Conservation (phyloP, 2,329 filamentous ascomycete species). For the Leptographium flavum region DNA sequence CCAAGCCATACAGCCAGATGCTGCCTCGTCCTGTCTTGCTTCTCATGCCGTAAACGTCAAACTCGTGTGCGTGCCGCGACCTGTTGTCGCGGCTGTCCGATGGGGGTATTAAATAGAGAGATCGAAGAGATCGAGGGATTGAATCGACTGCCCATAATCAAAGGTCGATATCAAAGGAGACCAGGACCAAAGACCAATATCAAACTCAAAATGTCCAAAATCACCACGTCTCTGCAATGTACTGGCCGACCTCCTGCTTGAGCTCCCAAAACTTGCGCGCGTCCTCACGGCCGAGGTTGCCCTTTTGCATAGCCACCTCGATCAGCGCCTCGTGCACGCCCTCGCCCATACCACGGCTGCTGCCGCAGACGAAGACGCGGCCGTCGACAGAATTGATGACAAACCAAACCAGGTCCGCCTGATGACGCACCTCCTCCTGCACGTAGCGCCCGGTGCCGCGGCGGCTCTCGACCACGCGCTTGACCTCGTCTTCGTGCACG, state of each 20-base stretch:
- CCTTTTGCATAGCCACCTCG: conserved; percentile 86
- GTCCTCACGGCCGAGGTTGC: conserved; percentile 68
- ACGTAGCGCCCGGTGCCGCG: conserved; percentile 78
- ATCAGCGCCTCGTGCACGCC: conserved; percentile 80
- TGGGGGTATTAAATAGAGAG: too few species aligned
- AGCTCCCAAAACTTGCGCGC: conserved; percentile 78
- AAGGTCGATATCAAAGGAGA: too few species aligned
- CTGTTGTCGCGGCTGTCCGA: too few species aligned
- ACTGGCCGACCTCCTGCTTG: conserved; percentile 87
- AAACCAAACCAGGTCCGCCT: conserved; percentile 96
- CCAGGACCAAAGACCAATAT: too few species aligned
- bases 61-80: too few species aligned
- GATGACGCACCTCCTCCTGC: conserved; percentile 82
- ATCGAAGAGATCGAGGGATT: too few species aligned
- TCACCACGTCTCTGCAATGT: conserved; percentile 73
- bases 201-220: neutral
- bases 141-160: too few species aligned
- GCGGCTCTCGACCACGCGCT: conserved; percentile 65
- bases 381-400: conserved; percentile 95
- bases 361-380: conserved; percentile 90
- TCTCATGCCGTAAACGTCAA: too few species aligned
- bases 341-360: conserved; percentile 92
- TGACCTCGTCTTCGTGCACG: conserved; percentile 75
- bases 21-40: too few species aligned
- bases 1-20: too few species aligned